Conservation (phyloP, 2,329 filamentous ascomycete genomes). For the Fusarium temperatum region DNA sequence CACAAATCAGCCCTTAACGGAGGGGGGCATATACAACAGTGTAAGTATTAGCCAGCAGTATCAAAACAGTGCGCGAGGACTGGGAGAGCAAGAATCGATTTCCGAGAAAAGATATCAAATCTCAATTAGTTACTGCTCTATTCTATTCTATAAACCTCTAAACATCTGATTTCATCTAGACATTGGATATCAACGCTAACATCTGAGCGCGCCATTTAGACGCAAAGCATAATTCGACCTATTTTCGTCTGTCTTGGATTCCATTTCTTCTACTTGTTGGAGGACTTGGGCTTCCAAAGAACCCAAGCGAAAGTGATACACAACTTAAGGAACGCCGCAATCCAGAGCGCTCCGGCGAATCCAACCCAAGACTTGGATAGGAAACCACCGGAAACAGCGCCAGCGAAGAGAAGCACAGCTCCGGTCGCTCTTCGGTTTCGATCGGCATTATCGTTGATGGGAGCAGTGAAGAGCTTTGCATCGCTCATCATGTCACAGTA, state of each 20-base stretch:
- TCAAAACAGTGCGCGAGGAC: accelerated
- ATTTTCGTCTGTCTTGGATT: not conserved
- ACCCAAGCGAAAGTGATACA: slow-evolving; percentile 34
- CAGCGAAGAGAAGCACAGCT: slow-evolving; percentile 35
- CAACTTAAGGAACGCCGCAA: slow-evolving; percentile 39
- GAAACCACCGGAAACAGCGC: slow-evolving; percentile 38
- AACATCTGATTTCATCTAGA: not conserved
- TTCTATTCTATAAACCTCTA: not conserved
- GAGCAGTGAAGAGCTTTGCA: slow-evolving; percentile 37
- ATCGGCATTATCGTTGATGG: slow-evolving; percentile 39
- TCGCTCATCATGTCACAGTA: slow-evolving; percentile 45
- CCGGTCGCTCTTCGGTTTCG: slow-evolving; percentile 34
- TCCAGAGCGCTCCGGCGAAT: slow-evolving; percentile 41
- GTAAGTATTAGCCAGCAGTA: accelerated
- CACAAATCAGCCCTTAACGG: accelerated
- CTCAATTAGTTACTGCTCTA: not conserved
- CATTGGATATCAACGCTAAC: not conserved
- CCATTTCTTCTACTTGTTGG: not conserved
- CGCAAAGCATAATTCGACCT: too few species aligned
- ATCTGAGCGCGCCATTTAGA: not conserved
- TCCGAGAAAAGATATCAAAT: not conserved
- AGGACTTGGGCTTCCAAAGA: slow-evolving; percentile 38
- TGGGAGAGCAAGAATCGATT: not conserved
- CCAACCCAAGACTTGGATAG: slow-evolving; percentile 42
- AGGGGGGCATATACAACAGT: accelerated